Percentiles rank a stretch among this genome's conserved stretches.
Conservation (phyloP, 2,329 filamentous ascomycete species). For the Colletotrichum endophyticum region DNA sequence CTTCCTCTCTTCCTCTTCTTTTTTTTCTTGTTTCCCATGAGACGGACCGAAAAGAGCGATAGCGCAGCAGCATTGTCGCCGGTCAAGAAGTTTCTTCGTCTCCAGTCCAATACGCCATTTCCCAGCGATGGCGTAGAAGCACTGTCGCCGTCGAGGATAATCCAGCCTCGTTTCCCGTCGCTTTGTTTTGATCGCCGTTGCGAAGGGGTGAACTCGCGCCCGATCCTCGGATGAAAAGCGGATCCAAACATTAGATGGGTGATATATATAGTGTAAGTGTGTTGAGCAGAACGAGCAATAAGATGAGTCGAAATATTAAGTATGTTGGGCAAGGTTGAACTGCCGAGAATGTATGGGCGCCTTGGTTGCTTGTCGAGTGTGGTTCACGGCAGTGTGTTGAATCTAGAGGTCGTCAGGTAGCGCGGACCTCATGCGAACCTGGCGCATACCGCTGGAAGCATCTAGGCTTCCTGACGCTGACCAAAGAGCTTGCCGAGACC, state of each 20-base stretch:
- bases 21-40: constrained; percentile 17
- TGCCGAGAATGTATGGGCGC: constrained; percentile 24
- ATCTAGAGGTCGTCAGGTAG: constrained; percentile 12
- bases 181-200: background rate
- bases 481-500: constrained; percentile 55
- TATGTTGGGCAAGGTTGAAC: constrained; percentile 39
- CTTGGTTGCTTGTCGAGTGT: background rate
- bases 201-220: constrained; percentile 2
- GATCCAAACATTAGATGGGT: constrained; percentile 29
- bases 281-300: constrained; percentile 3
- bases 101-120: constrained; percentile 50
- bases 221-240: constrained; percentile 30
- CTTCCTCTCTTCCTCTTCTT: background rate
- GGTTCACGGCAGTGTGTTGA: background rate
- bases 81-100: constrained; percentile 29
- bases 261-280: background rate
- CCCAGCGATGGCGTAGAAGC: constrained; percentile 52
- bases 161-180: constrained; percentile 21
- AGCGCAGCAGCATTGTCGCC: constrained; percentile 61
- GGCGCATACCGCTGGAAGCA: constrained; percentile 15
- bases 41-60: constrained; percentile 36
- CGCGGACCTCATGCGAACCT: constrained; percentile 19
- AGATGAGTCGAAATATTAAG: constrained; percentile 1
- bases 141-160: constrained; percentile 41
- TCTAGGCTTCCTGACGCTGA: constrained; percentile 26